Evolutionary conservation across 306 rosid species (phyloP).

Genomic region (Prinsepia uniflora): DNA sequence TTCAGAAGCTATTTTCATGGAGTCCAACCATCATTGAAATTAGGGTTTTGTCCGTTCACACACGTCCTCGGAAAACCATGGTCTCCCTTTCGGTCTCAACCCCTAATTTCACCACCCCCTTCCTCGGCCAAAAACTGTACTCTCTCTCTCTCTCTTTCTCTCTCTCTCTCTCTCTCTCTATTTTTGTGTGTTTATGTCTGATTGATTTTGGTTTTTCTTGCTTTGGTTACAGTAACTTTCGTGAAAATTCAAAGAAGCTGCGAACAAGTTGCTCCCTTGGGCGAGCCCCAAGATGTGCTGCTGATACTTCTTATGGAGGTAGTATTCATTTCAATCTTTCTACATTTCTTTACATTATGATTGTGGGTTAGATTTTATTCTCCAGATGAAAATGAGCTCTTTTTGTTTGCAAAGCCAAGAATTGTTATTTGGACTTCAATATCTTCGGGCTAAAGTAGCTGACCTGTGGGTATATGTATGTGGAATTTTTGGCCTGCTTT

Average conservation of each 20-base stretch:
- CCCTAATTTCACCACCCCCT: constrained; percentile 44
- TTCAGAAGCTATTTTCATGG: constrained; percentile 20
- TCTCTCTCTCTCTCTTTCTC: constrained; percentile 6
- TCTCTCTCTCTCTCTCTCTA: not conserved
- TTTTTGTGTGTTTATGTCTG: not conserved
- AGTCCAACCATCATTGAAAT: constrained; percentile 21
- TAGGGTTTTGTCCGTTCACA: constrained; percentile 27
- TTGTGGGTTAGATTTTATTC: not conserved
- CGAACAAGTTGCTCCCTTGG: constrained; percentile 7
- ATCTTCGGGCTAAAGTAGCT: not conserved
- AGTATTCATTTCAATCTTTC: not conserved
- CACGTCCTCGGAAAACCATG: constrained; percentile 35
- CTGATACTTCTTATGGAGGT: constrained; percentile 81
- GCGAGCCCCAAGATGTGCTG: constrained; percentile 48
- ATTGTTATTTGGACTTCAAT: not conserved
- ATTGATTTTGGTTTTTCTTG: not conserved
- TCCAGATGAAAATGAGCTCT: not conserved
- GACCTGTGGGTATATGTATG: not conserved
- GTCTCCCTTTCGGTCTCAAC: constrained; percentile 47
- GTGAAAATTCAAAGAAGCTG: constrained; percentile 28
- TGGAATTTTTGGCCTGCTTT: not conserved
- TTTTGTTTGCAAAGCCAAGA: not conserved
- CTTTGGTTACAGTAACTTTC: constrained; percentile 35
- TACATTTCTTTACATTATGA: not conserved
- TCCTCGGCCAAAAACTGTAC: constrained; percentile 57